phyloP scores from a whole-genome alignment of 352 stramenopile genomes.

The Phytopythium vexans region DNA sequence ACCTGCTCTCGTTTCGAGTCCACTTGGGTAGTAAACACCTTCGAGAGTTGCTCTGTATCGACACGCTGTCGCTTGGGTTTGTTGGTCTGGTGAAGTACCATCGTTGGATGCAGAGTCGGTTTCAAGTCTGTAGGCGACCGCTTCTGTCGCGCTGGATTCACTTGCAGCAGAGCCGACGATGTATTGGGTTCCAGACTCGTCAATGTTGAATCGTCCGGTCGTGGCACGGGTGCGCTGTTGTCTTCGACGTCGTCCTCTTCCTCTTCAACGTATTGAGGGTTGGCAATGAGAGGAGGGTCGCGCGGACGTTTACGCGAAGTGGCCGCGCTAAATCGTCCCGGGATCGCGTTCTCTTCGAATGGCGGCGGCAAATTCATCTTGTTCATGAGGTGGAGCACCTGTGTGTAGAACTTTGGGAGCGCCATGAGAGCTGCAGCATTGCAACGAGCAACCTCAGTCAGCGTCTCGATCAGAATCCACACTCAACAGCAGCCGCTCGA shows the following conservation, averaged over 20 bases:
- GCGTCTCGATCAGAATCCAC: slow-evolving; percentile 1
- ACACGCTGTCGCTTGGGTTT: background rate
- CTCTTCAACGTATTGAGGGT: slow-evolving; percentile 30
- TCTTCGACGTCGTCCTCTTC: slow-evolving; percentile 33
- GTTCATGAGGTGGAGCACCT: slow-evolving; percentile 91
- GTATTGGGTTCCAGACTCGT: no score
- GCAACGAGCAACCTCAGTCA: background rate
- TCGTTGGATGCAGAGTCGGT: no score
- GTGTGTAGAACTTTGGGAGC: slow-evolving; percentile 85
- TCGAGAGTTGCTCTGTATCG: slow-evolving; percentile 9
- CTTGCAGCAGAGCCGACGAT: slow-evolving; percentile 6
- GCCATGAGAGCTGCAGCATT: slow-evolving; percentile 65
- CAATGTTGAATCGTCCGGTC: background rate
- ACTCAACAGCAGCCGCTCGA: background rate
- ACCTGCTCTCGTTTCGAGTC: background rate
- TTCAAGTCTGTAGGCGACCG: slow-evolving; percentile 7
- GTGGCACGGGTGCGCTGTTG: background rate
- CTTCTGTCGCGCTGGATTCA: slow-evolving; percentile 5
- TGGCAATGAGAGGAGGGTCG: background rate
- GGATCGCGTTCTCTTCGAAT: slow-evolving; percentile 72
- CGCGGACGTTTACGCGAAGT: background rate
- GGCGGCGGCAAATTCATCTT: slow-evolving; percentile 89
- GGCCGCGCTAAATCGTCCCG: slow-evolving; percentile 37
- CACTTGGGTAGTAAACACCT: slow-evolving; percentile 24
- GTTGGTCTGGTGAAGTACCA: no score